Percentiles rank a stretch among this genome's conserved stretches.
These are phyloP conservation scores for Massarina eburnea DNA, from an alignment of 2,329 filamentous ascomycete species.

Conservation along the genomic window DNA sequence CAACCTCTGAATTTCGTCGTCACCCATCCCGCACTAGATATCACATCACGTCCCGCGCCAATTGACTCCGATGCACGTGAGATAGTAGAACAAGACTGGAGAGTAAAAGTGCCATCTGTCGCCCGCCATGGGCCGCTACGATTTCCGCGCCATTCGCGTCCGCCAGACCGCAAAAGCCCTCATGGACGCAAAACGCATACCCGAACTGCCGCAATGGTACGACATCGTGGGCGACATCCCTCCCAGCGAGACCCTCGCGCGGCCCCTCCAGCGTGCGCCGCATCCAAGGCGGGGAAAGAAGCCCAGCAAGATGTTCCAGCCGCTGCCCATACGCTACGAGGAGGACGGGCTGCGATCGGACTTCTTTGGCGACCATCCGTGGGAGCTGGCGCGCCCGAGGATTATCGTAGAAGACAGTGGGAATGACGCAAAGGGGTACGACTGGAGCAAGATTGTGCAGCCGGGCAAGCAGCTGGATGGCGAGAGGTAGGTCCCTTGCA, in stretches of 20 bases:
- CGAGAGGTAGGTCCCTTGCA: slow-evolving; percentile 66
- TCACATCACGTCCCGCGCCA: too few species aligned
- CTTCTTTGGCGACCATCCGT: slow-evolving; percentile 94
- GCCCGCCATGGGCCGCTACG: slow-evolving; percentile 54
- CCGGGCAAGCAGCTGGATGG: slow-evolving; percentile 75
- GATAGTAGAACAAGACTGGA: too few species aligned
- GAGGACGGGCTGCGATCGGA: slow-evolving; percentile 79
- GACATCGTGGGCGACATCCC: slow-evolving; percentile 59
- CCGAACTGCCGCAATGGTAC: slow-evolving; percentile 57
- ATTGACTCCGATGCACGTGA: too few species aligned
- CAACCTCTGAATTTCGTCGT: neutral
- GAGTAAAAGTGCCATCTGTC: neutral
- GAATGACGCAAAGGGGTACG: slow-evolving; percentile 71
- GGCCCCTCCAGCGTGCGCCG: slow-evolving; percentile 54
- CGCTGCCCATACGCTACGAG: slow-evolving; percentile 73
- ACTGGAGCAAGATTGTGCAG: slow-evolving; percentile 82
- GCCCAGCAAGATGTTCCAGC: slow-evolving; percentile 77
- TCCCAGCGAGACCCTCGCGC: slow-evolving; percentile 61
- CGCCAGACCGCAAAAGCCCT: slow-evolving; percentile 55
- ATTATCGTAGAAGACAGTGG: slow-evolving; percentile 84
- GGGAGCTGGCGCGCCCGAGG: slow-evolving; percentile 89
- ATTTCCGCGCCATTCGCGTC: slow-evolving; percentile 55
- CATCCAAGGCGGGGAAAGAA: slow-evolving; percentile 53
- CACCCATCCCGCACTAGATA: neutral
- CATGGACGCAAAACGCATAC: slow-evolving; percentile 47